phyloP scores from a whole-genome alignment of 805 yeast genomes.

The Zygosaccharomyces kombuchaensis region DNA sequence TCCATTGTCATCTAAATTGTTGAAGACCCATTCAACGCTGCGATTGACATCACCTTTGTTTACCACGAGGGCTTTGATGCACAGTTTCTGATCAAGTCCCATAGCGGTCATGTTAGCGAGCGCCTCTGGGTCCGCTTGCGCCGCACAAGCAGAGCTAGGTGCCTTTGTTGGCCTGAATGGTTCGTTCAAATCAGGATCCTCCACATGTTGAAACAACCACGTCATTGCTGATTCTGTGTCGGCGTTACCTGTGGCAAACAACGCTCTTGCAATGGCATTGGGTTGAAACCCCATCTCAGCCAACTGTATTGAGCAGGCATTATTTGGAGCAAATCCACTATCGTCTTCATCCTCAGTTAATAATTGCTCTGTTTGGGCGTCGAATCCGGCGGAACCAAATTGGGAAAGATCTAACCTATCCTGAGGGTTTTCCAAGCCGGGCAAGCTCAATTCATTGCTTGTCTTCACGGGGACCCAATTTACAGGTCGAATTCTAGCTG shows the following conservation, averaged over 20 bases:
- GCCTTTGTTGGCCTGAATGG: constrained; percentile 42
- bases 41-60: constrained; percentile 60
- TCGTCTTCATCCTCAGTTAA: constrained; percentile 27
- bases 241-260: constrained; percentile 66
- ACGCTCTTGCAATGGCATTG: constrained; percentile 58
- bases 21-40: constrained; percentile 89
- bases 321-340: constrained; percentile 49
- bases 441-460: constrained; percentile 60
- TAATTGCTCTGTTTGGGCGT: constrained; percentile 24
- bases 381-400: constrained; percentile 39
- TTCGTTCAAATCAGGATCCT: constrained; percentile 70
- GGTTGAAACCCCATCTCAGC: constrained; percentile 85
- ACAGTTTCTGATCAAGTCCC: constrained; percentile 71
- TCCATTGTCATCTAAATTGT: constrained; percentile 75
- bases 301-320: constrained; percentile 50
- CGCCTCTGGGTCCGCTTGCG: constrained; percentile 25
- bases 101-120: constrained; percentile 40
- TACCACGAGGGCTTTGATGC: constrained; percentile 66
- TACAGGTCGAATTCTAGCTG: constrained; percentile 74
- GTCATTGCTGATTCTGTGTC: constrained; percentile 73
- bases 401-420: constrained; percentile 43
- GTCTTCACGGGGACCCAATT: constrained; percentile 89
- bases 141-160: constrained; percentile 4
- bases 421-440: constrained; percentile 31
- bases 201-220: constrained; percentile 88